Conservation (phyloP, 2,329 filamentous ascomycete genomes). For the Diplodia corticola region DNA sequence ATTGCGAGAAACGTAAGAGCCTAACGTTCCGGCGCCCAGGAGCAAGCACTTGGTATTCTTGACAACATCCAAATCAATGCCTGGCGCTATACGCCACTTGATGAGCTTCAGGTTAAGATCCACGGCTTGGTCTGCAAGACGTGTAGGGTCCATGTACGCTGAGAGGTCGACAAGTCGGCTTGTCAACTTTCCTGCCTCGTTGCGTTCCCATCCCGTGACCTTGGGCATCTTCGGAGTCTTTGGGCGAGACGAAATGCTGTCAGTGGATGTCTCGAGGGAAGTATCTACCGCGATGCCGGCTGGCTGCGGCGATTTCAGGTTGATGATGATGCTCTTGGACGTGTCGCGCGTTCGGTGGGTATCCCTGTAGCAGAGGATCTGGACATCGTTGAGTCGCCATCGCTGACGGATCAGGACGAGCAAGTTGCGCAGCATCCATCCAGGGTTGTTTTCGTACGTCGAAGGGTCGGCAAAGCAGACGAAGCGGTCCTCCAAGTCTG, state of each 20-base stretch:
- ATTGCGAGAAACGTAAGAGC: conserved; percentile 89
- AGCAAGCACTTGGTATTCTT: conserved; percentile 88
- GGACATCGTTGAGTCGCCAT: conserved; percentile 73
- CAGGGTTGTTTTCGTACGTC: conserved; percentile 81
- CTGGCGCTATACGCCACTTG: conserved; percentile 95
- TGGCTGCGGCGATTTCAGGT: conserved; percentile 53
- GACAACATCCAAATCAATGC: conserved; percentile 81
- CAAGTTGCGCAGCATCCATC: conserved; percentile 90
- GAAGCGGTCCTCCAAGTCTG: conserved; percentile 72
- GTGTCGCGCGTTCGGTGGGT: conserved; percentile 75
- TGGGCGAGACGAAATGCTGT: conserved; percentile 26
- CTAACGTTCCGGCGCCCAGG: conserved; percentile 88
- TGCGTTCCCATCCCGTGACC: conserved; percentile 93
- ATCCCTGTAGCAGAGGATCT: conserved; percentile 89
- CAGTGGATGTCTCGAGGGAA: conserved; percentile 25
- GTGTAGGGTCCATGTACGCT: conserved; percentile 88
- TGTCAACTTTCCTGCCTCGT: conserved; percentile 72
- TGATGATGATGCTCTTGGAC: conserved; percentile 76
- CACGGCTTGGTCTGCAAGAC: conserved; percentile 88
- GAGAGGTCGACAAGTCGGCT: conserved; percentile 79
- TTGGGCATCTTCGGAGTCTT: conserved; percentile 68
- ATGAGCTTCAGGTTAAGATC: conserved; percentile 97
- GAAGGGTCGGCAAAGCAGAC: conserved; percentile 91
- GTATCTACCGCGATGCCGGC: conserved; percentile 25
- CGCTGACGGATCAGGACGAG: conserved; percentile 80